These are phyloP conservation scores for Cinnamomum chago DNA, from an alignment of 164 flowering plant genomes.

Conservation along the genomic window DNA sequence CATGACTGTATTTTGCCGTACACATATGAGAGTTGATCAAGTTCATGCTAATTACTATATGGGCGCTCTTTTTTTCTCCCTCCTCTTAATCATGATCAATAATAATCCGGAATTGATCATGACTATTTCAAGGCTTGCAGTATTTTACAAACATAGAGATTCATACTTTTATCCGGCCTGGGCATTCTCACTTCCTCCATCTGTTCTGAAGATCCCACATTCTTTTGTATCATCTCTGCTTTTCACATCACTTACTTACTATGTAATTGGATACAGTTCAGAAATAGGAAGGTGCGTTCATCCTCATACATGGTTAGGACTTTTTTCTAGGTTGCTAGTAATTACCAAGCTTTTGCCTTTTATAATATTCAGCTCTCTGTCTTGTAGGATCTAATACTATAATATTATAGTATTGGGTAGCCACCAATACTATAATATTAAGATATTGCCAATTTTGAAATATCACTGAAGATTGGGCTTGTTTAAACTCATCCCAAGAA, in stretches of 20 bases:
- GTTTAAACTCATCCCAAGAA: neutral
- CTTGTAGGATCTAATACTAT: too few species aligned
- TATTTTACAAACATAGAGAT: conserved; percentile 14
- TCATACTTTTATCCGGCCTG: conserved; percentile 13
- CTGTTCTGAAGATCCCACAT: conserved; percentile 11
- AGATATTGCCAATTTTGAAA: too few species aligned
- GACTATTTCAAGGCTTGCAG: conserved; percentile 10
- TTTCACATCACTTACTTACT: conserved; percentile 9
- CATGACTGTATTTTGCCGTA: conserved; percentile 10
- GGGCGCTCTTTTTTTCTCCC: conserved; percentile 12
- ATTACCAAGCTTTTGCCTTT: neutral
- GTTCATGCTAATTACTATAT: conserved; percentile 10
- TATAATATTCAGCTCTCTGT: neutral
- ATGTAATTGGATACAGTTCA: conserved; percentile 13
- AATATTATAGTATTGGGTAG: too few species aligned
- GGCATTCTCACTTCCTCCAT: conserved; percentile 11
- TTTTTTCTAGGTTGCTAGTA: too few species aligned
- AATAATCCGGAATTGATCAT: conserved; percentile 10
- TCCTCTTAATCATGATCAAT: conserved; percentile 8
- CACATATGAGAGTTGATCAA: conserved; percentile 4
- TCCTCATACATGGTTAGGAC: neutral
- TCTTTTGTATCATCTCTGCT: conserved; percentile 3
- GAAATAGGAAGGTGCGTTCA: conserved; percentile 8
- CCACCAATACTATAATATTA: too few species aligned
- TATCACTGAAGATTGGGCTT: too few species aligned